Evolutionary conservation across 495 filamentous ascomycete genomes (phyloP).

Genomic region (Hypoxylon crocopeplum): DNA sequence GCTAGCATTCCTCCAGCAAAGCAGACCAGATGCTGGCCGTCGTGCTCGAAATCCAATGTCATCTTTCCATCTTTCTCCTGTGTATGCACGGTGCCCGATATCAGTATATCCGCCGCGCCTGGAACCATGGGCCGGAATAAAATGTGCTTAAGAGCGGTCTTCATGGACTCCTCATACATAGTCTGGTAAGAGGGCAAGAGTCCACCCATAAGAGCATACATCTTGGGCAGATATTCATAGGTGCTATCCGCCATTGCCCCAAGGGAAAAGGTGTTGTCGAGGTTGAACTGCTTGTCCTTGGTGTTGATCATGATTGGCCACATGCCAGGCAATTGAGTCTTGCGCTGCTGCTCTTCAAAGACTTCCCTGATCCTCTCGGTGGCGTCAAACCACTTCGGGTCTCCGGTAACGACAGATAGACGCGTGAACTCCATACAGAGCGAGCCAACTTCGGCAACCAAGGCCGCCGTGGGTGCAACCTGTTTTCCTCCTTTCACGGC

Average conservation of each 20-base stretch:
- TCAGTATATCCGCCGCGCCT: conserved; percentile 69
- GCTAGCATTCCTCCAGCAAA: conserved; percentile 94
- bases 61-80: conserved; percentile 16
- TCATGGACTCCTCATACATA: conserved; percentile 62
- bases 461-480: conserved; percentile 55
- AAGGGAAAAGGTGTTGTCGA: conserved; percentile 64
- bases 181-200: conserved; percentile 48
- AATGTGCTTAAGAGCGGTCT: conserved; percentile 67
- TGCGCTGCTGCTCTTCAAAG: conserved; percentile 69
- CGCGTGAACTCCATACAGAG: conserved; percentile 84
- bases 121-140: conserved; percentile 72
- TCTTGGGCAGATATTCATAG: conserved; percentile 91
- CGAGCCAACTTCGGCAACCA: conserved; percentile 77
- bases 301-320: conserved; percentile 48
- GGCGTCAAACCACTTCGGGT: conserved; percentile 85
- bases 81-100: conserved; percentile 56
- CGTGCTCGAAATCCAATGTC: conserved; percentile 38
- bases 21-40: conserved; percentile 65
- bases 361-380: conserved; percentile 76
- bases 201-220: conserved; percentile 54
- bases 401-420: conserved; percentile 78
- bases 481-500: conserved; percentile 78
- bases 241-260: conserved; percentile 83
- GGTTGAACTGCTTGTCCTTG: conserved; percentile 28
- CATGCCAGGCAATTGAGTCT: conserved; percentile 72